Conservation (phyloP, 352 stramenopile species). For the Phytophthora kernoviae region DNA sequence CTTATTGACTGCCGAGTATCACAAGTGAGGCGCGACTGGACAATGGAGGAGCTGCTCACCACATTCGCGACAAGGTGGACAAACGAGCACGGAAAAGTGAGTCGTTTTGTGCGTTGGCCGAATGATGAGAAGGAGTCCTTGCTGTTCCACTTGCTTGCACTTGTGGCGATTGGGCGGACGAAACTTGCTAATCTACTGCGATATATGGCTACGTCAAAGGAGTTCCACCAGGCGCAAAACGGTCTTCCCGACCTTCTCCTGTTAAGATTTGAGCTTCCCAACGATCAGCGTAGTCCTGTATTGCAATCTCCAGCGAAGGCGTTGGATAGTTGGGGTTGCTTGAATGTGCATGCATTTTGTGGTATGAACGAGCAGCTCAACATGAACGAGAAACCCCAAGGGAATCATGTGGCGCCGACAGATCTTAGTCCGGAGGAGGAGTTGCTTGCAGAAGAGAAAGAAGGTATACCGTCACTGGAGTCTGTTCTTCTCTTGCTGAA, state of each 20-base stretch:
- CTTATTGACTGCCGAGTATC: slow-evolving; percentile 52
- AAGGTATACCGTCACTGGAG: slow-evolving; percentile 14
- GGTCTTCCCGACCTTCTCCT: slow-evolving; percentile 74
- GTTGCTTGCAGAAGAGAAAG: slow-evolving; percentile 13
- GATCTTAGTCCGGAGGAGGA: slow-evolving; percentile 1
- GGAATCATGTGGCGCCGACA: slow-evolving; percentile 1
- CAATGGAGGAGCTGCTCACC: slow-evolving; percentile 47
- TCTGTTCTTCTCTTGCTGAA: slow-evolving; percentile 25
- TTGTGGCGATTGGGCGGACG: slow-evolving; percentile 49
- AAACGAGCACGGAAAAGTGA: slow-evolving; percentile 54
- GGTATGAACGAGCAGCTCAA: slow-evolving; percentile 62
- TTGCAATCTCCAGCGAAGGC: slow-evolving; percentile 3
- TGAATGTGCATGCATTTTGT: slow-evolving; percentile 59
- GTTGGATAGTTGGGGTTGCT: slow-evolving; percentile 43
- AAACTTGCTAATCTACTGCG: slow-evolving; percentile 49
- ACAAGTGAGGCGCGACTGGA: slow-evolving; percentile 48
- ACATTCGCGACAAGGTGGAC: slow-evolving; percentile 43
- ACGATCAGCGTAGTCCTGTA: slow-evolving; percentile 4
- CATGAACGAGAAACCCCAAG: slow-evolving; percentile 37
- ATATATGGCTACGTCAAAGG: slow-evolving; percentile 73
- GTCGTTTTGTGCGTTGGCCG: slow-evolving; percentile 70
- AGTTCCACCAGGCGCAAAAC: slow-evolving; percentile 75
- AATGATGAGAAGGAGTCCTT: slow-evolving; percentile 36
- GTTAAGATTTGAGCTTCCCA: slow-evolving; percentile 31
- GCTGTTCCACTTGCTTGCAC: slow-evolving; percentile 55